Evolutionary conservation across 1,139 yeast genomes (phyloP).

Genomic region (Pichia sp.): DNA sequence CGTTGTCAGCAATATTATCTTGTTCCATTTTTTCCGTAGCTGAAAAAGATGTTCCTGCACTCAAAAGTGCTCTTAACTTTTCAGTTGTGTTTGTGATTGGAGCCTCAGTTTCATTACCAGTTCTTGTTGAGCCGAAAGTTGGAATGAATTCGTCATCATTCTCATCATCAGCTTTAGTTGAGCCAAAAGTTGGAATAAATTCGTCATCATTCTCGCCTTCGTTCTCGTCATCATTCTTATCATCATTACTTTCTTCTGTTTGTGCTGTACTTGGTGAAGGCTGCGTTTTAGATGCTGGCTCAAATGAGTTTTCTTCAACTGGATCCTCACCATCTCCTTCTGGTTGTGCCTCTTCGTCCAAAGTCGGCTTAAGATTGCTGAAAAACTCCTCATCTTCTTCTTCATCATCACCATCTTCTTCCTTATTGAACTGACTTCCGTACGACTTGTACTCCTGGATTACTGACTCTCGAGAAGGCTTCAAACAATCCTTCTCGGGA

Average conservation of each 20-base stretch:
- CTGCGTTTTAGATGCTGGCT: conserved; percentile 46
- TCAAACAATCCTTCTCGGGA: conserved; percentile 18
- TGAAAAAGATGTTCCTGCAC: conserved; percentile 25
- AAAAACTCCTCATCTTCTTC: conserved; percentile 26
- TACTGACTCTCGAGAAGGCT: conserved; percentile 27
- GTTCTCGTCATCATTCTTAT: neutral
- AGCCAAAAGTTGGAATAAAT: conserved; percentile 21
- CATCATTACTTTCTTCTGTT: conserved; percentile 17
- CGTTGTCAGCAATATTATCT: neutral
- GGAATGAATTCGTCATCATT: conserved; percentile 24
- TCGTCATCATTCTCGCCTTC: conserved; percentile 21
- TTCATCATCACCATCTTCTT: conserved; percentile 19
- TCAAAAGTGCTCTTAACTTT: conserved; percentile 56
- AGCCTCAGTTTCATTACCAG: neutral
- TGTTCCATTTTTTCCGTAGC: neutral
- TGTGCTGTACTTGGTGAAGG: neutral
- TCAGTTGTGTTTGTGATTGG: conserved; percentile 49
- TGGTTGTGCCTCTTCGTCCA: neutral
- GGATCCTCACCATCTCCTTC: conserved; percentile 1
- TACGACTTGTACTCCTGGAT: conserved; percentile 23
- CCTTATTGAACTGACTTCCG: neutral
- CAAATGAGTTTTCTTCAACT: conserved; percentile 41
- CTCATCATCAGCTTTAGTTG: neutral
- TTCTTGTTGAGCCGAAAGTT: conserved; percentile 16
- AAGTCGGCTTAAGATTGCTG: conserved; percentile 11